A percentile compares a stretch with the other conserved stretches of the same genome.
Evolutionary conservation across 768 basidiomycete species (phyloP).

Genomic region (Psilocybe cubensis): DNA sequence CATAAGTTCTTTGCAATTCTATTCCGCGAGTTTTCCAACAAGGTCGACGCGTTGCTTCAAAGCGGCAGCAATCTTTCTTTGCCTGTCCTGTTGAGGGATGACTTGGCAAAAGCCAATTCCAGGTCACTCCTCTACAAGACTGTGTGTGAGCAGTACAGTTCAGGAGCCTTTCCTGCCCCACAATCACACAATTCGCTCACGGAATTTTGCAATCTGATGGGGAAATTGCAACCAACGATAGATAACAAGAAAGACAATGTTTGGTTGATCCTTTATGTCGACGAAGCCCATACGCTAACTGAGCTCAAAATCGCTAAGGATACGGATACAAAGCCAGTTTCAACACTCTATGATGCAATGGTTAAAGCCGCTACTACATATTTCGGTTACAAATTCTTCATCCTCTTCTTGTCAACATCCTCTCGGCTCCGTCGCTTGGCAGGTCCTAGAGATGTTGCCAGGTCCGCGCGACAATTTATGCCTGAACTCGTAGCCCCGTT

Average conservation of each 20-base stretch:
- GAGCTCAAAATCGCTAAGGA: background rate
- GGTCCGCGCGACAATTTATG: background rate
- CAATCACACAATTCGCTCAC: constrained; percentile 1
- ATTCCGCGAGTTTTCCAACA: background rate
- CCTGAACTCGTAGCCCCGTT: constrained; percentile 2
- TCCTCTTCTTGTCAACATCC: background rate
- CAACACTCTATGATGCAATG: background rate
- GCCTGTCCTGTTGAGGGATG: background rate
- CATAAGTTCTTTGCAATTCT: background rate
- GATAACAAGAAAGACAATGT: background rate
- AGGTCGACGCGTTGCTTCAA: background rate
- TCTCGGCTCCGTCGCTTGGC: background rate
- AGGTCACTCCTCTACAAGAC: too few species aligned
- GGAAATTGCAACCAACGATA: background rate
- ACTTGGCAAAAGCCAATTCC: background rate
- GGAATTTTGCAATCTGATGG: background rate
- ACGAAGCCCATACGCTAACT: constrained; percentile 6
- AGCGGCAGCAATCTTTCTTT: background rate
- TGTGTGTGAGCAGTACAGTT: too few species aligned
- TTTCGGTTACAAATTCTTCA: background rate
- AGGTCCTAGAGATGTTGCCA: background rate
- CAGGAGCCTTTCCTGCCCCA: too few species aligned
- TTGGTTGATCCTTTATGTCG: constrained; percentile 9
- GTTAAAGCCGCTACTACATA: background rate
- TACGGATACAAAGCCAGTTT: too few species aligned